These are phyloP conservation scores for Pseudoneurospora amorphoporcata DNA, from an alignment of 495 filamentous ascomycete genomes.

Conservation along the genomic window DNA sequence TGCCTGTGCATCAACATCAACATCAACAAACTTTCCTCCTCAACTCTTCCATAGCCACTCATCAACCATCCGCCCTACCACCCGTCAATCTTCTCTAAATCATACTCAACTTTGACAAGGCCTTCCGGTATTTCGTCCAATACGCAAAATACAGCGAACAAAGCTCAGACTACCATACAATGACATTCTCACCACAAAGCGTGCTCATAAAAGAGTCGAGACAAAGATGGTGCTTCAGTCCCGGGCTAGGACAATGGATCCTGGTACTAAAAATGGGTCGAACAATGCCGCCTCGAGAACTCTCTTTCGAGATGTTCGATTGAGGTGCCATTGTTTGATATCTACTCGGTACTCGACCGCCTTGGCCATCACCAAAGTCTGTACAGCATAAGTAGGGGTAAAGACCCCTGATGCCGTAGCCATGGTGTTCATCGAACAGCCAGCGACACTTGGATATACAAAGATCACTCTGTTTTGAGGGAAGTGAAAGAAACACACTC, in stretches of 20 bases:
- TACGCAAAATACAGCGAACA: neutral
- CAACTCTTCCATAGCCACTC: neutral
- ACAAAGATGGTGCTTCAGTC: neutral
- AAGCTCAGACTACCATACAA: neutral
- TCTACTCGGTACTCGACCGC: neutral
- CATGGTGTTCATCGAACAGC: neutral
- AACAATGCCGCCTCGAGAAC: neutral
- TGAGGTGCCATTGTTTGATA: neutral
- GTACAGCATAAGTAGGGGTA: neutral
- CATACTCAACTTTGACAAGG: neutral
- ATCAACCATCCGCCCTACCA: neutral
- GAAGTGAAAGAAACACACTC: neutral
- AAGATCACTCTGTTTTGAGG: neutral
- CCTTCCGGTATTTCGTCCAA: neutral
- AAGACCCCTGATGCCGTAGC: neutral
- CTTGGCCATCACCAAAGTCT: neutral
- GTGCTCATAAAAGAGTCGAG: neutral
- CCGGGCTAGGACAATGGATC: neutral
- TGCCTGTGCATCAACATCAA: neutral
- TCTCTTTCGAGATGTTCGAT: neutral
- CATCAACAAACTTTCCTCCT: neutral
- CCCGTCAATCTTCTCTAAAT: neutral
- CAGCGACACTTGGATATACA: neutral
- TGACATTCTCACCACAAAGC: neutral
- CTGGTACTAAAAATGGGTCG: neutral